These are phyloP conservation scores for Lecanicillium sp. DNA, from an alignment of 2,329 filamentous ascomycete species.

Conservation along the genomic window DNA sequence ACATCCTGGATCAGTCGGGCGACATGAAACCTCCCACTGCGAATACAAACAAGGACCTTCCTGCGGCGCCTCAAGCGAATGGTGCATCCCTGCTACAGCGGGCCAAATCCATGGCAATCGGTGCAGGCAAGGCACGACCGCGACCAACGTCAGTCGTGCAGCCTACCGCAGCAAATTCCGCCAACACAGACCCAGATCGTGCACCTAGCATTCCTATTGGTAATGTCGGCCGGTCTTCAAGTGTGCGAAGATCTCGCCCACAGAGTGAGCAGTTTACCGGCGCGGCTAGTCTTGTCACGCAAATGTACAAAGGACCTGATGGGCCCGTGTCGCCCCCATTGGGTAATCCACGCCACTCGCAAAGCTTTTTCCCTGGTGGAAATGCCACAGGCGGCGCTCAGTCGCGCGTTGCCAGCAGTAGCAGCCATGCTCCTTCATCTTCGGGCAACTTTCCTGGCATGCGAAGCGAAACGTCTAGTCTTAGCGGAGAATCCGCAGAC, in stretches of 20 bases:
- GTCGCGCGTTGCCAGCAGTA: conserved; percentile 40
- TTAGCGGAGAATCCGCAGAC: conserved; percentile 58
- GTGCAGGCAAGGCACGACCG: conserved; percentile 36
- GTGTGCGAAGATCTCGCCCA: conserved; percentile 46
- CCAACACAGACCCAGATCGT: conserved; percentile 59
- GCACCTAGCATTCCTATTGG: conserved; percentile 69
- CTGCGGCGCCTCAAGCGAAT: conserved; percentile 46
- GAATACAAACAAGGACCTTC: conserved; percentile 76
- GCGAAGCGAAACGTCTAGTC: conserved; percentile 54
- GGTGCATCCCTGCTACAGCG: conserved; percentile 48
- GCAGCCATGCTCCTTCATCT: conserved; percentile 33
- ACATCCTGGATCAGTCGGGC: conserved; percentile 76
- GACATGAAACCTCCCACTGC: conserved; percentile 30
- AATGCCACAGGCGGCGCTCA: conserved; percentile 40
- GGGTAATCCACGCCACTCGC: conserved; percentile 48
- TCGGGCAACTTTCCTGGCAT: conserved; percentile 65
- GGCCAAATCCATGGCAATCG: conserved; percentile 51
- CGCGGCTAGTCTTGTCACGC: conserved; percentile 69
- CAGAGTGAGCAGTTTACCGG: conserved; percentile 56
- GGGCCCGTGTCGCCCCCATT: conserved; percentile 53
- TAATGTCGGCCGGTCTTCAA: conserved; percentile 44
- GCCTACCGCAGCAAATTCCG: conserved; percentile 23
- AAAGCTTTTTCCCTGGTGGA: conserved; percentile 53
- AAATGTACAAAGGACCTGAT: conserved; percentile 77
- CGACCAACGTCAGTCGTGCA: conserved; percentile 52